phyloP scores from a whole-genome alignment of 768 basidiomycete species.

The Tricholoma hemisulphureum region DNA sequence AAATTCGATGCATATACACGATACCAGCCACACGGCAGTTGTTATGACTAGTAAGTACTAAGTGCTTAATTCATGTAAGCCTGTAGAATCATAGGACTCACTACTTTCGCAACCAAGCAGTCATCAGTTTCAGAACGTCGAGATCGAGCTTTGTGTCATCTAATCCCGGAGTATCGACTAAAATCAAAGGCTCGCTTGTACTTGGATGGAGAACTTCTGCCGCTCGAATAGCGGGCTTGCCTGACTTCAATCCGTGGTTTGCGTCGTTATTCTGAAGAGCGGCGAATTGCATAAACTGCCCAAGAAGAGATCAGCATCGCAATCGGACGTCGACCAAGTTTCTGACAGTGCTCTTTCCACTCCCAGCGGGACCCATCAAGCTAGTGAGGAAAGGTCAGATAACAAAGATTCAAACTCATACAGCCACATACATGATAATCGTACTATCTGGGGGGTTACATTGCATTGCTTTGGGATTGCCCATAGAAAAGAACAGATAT shows the following conservation, averaged over 20 bases:
- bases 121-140: neutral
- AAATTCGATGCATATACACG: conserved; percentile 1
- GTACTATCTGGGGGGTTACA: neutral
- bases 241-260: neutral
- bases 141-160: neutral
- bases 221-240: neutral
- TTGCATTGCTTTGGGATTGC: neutral
- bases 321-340: neutral
- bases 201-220: neutral
- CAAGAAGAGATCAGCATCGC: neutral
- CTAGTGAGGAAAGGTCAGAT: neutral
- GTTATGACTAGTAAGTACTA: neutral
- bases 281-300: neutral
- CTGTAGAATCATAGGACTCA: neutral
- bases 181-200: neutral
- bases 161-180: conserved; percentile 1
- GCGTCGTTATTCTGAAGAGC: neutral
- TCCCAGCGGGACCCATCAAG: neutral
- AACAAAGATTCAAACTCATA: neutral
- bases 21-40: neutral
- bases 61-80: neutral
- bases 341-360: neutral
- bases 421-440: neutral
- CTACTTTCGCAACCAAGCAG: neutral
- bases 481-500: neutral